A percentile compares a stretch with the other conserved stretches of the same genome.
Conservation (phyloP, 192 early-diverging fungal species). For the Backusella tuberculispora region DNA sequence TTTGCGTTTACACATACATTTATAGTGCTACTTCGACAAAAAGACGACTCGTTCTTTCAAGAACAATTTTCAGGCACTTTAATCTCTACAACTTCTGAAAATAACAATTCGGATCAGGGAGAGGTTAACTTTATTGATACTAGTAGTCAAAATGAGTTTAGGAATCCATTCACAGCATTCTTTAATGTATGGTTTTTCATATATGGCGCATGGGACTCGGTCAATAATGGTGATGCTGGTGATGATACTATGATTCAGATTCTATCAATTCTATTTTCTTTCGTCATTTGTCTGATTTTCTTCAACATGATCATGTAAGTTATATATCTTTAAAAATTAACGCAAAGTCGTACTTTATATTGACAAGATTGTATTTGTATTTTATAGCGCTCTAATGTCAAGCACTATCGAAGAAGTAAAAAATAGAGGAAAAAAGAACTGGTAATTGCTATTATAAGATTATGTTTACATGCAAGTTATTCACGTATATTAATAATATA, state of each 20-base stretch:
- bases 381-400: slow-evolving; percentile 12
- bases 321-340: no score
- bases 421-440: not conserved
- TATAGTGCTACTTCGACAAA: slow-evolving; percentile 8
- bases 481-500: not conserved
- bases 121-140: not conserved
- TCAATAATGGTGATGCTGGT: slow-evolving; percentile 2
- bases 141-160: slow-evolving; percentile 2
- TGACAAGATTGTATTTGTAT: no score
- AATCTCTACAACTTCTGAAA: not conserved
- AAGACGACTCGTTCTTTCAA: not conserved
- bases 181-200: slow-evolving; percentile 10
- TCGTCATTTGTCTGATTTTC: slow-evolving; percentile 13
- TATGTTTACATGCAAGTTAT: not conserved
- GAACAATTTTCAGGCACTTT: not conserved
- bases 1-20: slow-evolving; percentile 23
- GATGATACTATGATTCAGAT: slow-evolving; percentile 2
- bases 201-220: slow-evolving; percentile 16
- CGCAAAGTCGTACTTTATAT: no score
- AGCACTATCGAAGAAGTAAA: not conserved
- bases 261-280: slow-evolving; percentile 12
- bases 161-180: not conserved
- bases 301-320: slow-evolving; percentile 32
- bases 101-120: not conserved
- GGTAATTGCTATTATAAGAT: not conserved